Evolutionary conservation across 805 yeast genomes (phyloP), one percentile per base, ranked within the genome.

Genomic region (Starmera dryadoides): DNA sequence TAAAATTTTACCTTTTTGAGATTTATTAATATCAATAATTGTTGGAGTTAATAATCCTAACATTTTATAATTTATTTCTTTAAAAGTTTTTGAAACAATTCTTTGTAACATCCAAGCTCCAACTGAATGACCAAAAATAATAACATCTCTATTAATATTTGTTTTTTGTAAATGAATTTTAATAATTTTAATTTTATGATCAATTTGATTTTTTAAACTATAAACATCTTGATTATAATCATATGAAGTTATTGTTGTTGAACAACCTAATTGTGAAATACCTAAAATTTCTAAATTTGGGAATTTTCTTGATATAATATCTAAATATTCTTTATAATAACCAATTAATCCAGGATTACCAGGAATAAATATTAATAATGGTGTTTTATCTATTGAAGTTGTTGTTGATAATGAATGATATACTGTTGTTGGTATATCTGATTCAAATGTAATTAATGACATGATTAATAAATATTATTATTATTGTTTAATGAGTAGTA

Each of bases 331-430:
- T 16, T 64, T 64, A 55, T 84, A 84, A 58, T 73, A 84, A 44
- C 77, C 79, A 32, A 78, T 67, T 21, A 84, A 58, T 0, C 91
- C 93, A 0, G 93, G 93, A 47, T 84, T 84, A 0, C 93, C 93
- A 0, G 93, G 91, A 6, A 84, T 66, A 45, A 82, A 68, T 5
- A 77, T 68, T 34, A 82, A 55, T 23, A 83, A 47, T 10, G 67
- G 71, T 11, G 40, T 41, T 30, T 17, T 40, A 28, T 32, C 11
- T 3, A 14, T 28, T 15, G 16, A 9, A 16, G 29, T 23, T 25
- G 20, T 18, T n/a, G 6, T 9, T 18, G 29, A 23, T 25, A 16
- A 15, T n/a, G 43, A 34, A 9, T 52, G 50, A 20, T 43, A 37
- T n/a, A 53, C 39, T 8, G 56, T 46, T 11, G 54, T 46, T 3